Percentiles rank a stretch among this genome's conserved stretches.
These are phyloP conservation scores for Kodamaea neixiangensis DNA, from an alignment of 805 yeast species.

Conservation along the genomic window DNA sequence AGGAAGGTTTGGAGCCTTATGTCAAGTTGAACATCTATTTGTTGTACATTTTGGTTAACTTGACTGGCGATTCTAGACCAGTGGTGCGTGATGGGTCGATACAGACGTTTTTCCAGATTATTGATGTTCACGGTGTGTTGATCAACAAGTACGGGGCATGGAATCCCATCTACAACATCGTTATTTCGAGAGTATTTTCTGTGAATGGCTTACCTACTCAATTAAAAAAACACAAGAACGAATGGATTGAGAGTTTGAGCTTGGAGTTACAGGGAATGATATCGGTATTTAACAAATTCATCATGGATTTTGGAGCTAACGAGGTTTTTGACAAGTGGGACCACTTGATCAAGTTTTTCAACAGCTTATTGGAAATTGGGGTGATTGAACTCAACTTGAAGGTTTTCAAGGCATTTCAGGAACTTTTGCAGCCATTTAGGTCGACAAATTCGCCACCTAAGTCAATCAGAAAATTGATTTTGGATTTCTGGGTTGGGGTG, in stretches of 20 bases:
- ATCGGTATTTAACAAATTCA: conserved; percentile 56
- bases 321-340: conserved; percentile 50
- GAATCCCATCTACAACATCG: conserved; percentile 62
- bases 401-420: conserved; percentile 56
- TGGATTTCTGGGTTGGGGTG: conserved; percentile 51
- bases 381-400: conserved; percentile 56
- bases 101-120: conserved; percentile 81
- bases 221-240: conserved; percentile 27
- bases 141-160: conserved; percentile 41
- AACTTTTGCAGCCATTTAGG: conserved; percentile 42
- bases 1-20: conserved; percentile 8
- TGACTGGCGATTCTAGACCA: conserved; percentile 64
- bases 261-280: conserved; percentile 67
- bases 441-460: conserved; percentile 6
- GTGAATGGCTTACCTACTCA: conserved; percentile 12
- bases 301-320: conserved; percentile 33
- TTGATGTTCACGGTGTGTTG: conserved; percentile 25
- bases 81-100: conserved; percentile 90
- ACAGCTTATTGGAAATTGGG: conserved; percentile 36
- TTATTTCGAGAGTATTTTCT: conserved; percentile 31
- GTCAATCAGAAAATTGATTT: conserved; percentile 40
- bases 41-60: conserved; percentile 54
- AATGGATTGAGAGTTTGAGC: conserved; percentile 62
- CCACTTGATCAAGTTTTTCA: conserved; percentile 52
- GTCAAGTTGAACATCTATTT: conserved; percentile 60